phyloP scores from a whole-genome alignment of 257 asterid genomes.

The Thymus quinquecostatus region DNA sequence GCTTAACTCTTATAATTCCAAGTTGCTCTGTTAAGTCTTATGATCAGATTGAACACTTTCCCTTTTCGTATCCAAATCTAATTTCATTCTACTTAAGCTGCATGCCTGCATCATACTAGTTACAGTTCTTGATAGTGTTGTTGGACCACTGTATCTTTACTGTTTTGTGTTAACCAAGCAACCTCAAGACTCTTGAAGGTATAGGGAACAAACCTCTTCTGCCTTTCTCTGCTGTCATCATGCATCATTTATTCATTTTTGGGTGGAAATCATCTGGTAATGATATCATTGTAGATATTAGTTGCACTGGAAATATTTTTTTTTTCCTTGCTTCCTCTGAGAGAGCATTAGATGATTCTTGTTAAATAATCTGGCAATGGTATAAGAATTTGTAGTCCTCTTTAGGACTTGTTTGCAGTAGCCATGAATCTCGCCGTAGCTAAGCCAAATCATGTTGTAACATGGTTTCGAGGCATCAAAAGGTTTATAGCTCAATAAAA shows the following conservation, averaged over 20 bases:
- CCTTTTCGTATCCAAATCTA: constrained; percentile 24
- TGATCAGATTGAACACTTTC: constrained; percentile 2
- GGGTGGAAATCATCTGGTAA: not conserved
- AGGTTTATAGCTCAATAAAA: not conserved
- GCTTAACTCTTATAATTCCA: constrained; percentile 23
- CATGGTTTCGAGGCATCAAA: not conserved
- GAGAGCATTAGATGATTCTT: not conserved
- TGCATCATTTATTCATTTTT: not conserved
- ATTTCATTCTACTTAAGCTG: constrained; percentile 11
- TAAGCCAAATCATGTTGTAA: not conserved
- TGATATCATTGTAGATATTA: not conserved
- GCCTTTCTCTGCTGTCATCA: constrained; percentile 16
- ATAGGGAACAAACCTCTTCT: constrained; percentile 18
- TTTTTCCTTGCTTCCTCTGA: too few species aligned
- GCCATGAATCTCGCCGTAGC: not conserved
- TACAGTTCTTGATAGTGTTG: not conserved
- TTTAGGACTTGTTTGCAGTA: not conserved
- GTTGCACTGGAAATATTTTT: not conserved
- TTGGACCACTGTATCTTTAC: not conserved
- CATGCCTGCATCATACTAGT: constrained; percentile 7
- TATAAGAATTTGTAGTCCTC: not conserved
- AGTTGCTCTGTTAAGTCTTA: constrained; percentile 11
- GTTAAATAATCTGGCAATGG: not conserved
- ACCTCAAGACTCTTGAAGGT: constrained; percentile 3
- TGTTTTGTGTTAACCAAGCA: constrained; percentile 7